Base-by-base conservation (phyloP, 768 basidiomycete genomes). In the Nevesoporus exiguus region DNA sequence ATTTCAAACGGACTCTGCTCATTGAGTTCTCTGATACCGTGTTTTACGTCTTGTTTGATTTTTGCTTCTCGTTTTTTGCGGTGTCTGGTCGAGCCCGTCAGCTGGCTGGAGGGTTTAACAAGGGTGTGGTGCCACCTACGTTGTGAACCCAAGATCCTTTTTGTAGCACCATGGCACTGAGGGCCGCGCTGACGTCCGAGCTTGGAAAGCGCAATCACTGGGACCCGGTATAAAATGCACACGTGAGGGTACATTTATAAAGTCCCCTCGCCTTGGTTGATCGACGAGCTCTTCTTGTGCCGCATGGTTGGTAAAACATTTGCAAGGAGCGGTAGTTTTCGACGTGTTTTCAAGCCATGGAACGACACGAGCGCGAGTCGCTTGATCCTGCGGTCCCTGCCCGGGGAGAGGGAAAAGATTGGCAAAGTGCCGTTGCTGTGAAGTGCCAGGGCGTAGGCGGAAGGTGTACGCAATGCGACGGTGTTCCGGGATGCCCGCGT, bases 121-220 rank as follows among this genome's bases (percentile, higher is more conserved):
- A 21, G 9, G 17, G 19, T 11, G 3, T 36, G 24, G 50, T 49
- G 19, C 9, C 24, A 75, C 84, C 60, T 61, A 88, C 91, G 83
- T 94, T 9, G 93, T 94, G 66, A 99, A 99, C 0, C 95, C 96
- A 0, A 99, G 78, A 36, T 98, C 95, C 68, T 98, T 98, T 75
- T 97, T 98, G 79, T 99, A 99, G 63, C 94, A 97, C 97, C 97
- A 99, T 56, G 98, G 74, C 2, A 97, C 94, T 7, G 88, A 91
- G 2, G 93, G 93, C 15, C 93, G 79, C 5, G 92, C 88, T 21
- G 91, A 93, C 2, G 93, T 85, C 50, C 89, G 81, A 14, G 90
- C 89, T 76, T 98, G 95, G 0, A 93, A 93, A n/a, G 57, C 2
- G 10, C 29, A 36, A 4, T 56, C 52, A 15, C 31, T n/a, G 7